Evolutionary conservation across 441 rosid species (phyloP), one percentile per base, ranked within the genome.

Genomic region (Erodium chrysanthum): DNA sequence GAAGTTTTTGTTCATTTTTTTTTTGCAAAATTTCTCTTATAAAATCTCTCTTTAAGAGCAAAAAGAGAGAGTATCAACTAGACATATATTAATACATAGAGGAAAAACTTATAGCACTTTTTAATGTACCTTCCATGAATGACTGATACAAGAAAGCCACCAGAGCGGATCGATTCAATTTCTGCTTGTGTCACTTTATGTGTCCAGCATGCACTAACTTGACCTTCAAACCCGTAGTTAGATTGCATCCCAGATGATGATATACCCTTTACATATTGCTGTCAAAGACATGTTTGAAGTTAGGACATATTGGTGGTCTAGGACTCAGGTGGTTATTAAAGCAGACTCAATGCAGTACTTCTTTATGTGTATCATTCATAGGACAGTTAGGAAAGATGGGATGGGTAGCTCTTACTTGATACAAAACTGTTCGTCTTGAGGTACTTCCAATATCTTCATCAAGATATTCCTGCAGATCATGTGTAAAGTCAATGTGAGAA

Each of bases 231-330:
- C 69, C 99, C 99, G 66, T 65, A 37, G 50, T 65, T 85, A 35
- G 91, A 87, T 75, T 95, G 99, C 97, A 95, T 89, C 52, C 99
- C 98, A 62, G 80, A 77, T 56, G 88, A 82, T 76, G 93, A 86
- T 83, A 91, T 90, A 58, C 88, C 91, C 73, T 88, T 88, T 14
- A 90, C 97, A 76, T 95, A 95, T 79, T 95, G 88, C 99, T 92
- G 84, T 72, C 76, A 70, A 66, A 69, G 2, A 14, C 31, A 20
- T 25, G 46, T 42, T 18, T 44, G 67, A 71, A 40, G 63, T 7
- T 40, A 12, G 42, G 42, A 37, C 8, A 37, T 37, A 7, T 33
- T 7, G 37, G 37, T 33, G 7, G 7, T 33, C 4, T 33, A 33
- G 7, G 7, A 37, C 7, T 9, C 42, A 7, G 42, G 42, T 37